Percentiles rank a stretch among this genome's conserved stretches.
Evolutionary conservation across 768 basidiomycete species (phyloP).

Genomic region (Boletus coccyginus): DNA sequence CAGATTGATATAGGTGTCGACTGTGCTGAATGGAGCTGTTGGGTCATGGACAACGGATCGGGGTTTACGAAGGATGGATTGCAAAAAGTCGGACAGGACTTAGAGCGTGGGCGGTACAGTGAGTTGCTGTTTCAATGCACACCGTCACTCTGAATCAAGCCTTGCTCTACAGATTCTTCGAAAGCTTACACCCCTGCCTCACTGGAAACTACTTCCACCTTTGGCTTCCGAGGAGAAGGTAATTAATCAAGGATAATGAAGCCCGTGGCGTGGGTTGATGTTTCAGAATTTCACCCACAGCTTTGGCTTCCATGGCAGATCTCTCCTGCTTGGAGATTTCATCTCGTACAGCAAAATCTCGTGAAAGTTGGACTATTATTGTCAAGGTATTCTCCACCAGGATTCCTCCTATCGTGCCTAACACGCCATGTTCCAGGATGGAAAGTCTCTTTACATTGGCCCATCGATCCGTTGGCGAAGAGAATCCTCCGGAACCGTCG

Average conservation of each 20-base stretch:
- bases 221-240: conserved; percentile 97
- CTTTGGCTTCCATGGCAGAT: conserved; percentile 80
- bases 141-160: neutral
- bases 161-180: conserved; percentile 55
- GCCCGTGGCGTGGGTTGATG: conserved; percentile 7
- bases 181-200: conserved; percentile 58
- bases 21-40: conserved; percentile 75
- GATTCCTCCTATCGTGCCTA: neutral
- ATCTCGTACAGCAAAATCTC: conserved; percentile 62
- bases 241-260: conserved; percentile 3
- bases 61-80: conserved; percentile 71
- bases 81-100: conserved; percentile 46
- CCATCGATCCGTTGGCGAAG: conserved; percentile 73
- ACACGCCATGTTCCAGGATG: conserved; percentile 44
- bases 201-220: conserved; percentile 56
- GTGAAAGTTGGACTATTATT: conserved; percentile 73
- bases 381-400: conserved; percentile 53
- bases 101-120: conserved; percentile 67
- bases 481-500: conserved; percentile 73
- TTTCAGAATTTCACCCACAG: conserved; percentile 36
- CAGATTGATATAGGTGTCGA: conserved; percentile 72
- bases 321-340: conserved; percentile 79
- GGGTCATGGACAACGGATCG: conserved; percentile 81
- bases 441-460: conserved; percentile 65
- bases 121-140: conserved; percentile 28